Percentiles rank a stretch among this genome's conserved stretches.
These are phyloP conservation scores for Pichia deserticola DNA, from an alignment of 805 yeast species.

Conservation along the genomic window DNA sequence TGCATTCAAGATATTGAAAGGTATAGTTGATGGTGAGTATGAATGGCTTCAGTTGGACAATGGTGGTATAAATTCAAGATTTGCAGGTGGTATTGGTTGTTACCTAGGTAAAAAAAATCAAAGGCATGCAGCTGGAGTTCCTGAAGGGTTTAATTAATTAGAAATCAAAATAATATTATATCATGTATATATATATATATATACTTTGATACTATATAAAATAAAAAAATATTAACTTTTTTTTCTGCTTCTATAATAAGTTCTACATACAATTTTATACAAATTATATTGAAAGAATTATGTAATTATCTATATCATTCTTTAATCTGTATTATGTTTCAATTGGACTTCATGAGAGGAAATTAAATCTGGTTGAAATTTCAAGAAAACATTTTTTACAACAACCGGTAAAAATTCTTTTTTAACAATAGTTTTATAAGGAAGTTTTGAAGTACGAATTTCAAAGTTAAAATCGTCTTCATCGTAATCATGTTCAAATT, in stretches of 20 bases:
- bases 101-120: slow-evolving; percentile 32
- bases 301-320: not conserved
- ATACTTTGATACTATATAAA: no score
- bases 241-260: no score
- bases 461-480: slow-evolving; percentile 55
- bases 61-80: slow-evolving; percentile 34
- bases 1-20: slow-evolving; percentile 58
- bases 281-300: not conserved
- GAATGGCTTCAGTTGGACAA: slow-evolving; percentile 44
- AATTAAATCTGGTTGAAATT: slow-evolving; percentile 59
- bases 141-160: slow-evolving; percentile 58
- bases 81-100: slow-evolving; percentile 33
- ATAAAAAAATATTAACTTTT: no score
- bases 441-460: slow-evolving; percentile 34
- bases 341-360: slow-evolving; percentile 55
- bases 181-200: slow-evolving; percentile 18
- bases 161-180: not conserved
- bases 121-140: slow-evolving; percentile 77
- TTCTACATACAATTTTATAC: no score
- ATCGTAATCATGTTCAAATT: slow-evolving; percentile 71
- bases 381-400: slow-evolving; percentile 34
- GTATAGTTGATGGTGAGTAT: slow-evolving; percentile 48
- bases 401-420: slow-evolving; percentile 46
- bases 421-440: slow-evolving; percentile 33
- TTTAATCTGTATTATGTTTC: slow-evolving; percentile 40